Conservation (phyloP, 2,329 filamentous ascomycete genomes). For the Penicillium sp. region DNA sequence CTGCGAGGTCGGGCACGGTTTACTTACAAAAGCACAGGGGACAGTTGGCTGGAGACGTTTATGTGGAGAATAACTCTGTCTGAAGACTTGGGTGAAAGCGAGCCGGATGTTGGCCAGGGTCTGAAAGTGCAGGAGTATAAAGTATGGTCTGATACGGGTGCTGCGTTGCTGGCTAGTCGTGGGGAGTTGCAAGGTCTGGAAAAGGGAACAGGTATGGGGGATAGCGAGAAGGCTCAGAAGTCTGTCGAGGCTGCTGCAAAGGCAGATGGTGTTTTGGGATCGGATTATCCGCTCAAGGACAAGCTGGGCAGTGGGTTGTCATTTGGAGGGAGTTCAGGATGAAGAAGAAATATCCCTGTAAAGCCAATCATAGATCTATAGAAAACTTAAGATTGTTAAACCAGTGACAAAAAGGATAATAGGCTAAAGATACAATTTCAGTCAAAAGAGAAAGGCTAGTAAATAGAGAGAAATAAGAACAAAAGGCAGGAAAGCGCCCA, state of each 20-base stretch:
- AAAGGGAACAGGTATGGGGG: background rate
- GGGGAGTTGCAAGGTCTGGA: constrained; percentile 19
- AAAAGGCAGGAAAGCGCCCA: constrained; percentile 1
- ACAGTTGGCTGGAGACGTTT: constrained; percentile 41
- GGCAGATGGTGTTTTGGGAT: constrained; percentile 3
- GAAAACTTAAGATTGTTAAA: background rate
- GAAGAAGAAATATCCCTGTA: background rate
- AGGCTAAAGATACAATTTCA: constrained; percentile 9
- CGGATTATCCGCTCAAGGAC: constrained; percentile 14
- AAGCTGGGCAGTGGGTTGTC: constrained; percentile 20
- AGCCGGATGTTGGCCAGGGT: constrained; percentile 7
- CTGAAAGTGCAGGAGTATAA: constrained; percentile 38
- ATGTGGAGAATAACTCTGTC: constrained; percentile 35
- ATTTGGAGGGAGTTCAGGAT: constrained; percentile 20
- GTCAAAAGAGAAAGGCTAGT: background rate
- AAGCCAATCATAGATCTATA: background rate
- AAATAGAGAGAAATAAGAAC: background rate
- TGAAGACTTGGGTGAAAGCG: constrained; percentile 20
- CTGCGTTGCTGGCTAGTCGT: constrained; percentile 38
- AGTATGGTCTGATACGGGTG: constrained; percentile 44
- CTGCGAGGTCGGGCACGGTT: constrained; percentile 34
- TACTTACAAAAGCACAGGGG: constrained; percentile 28
- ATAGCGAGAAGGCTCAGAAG: constrained; percentile 12
- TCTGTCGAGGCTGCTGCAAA: constrained; percentile 10
- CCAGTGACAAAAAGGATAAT: background rate